phyloP scores from a whole-genome alignment of 2,329 filamentous ascomycete species.

The Cladosporium cucumerinum region DNA sequence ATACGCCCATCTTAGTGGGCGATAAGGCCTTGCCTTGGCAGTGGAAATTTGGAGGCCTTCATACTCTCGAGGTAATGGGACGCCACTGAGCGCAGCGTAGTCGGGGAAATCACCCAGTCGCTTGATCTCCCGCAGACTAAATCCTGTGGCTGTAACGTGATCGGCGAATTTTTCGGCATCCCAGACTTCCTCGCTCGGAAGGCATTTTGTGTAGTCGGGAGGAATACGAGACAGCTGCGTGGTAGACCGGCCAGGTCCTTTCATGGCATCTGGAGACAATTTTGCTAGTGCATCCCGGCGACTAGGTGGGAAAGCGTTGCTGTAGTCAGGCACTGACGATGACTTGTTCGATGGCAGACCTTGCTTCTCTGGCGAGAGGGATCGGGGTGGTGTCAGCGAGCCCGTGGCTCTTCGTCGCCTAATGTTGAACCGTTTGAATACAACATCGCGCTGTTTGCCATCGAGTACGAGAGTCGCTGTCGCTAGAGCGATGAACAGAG shows the following conservation, averaged over 20 bases:
- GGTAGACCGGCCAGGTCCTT: conserved; percentile 28
- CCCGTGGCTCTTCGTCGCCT: conserved; percentile 45
- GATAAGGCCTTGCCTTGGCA: conserved; percentile 70
- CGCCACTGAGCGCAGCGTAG: conserved; percentile 70
- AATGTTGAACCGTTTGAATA: conserved; percentile 29
- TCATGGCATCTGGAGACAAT: conserved; percentile 24
- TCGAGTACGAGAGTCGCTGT: conserved; percentile 31
- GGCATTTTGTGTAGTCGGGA: conserved; percentile 21
- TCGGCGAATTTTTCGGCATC: conserved; percentile 22
- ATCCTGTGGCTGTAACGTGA: conserved; percentile 59
- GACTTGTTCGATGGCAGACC: conserved; percentile 28
- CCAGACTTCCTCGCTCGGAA: conserved; percentile 26
- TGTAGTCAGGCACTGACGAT: conserved; percentile 34
- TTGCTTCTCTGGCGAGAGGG: conserved; percentile 50
- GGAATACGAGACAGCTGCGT: conserved; percentile 27
- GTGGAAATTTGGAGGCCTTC: conserved; percentile 64
- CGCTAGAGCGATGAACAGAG: conserved; percentile 24
- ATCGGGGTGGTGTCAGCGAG: conserved; percentile 52
- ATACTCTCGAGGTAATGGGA: conserved; percentile 66
- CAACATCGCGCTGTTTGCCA: conserved; percentile 38
- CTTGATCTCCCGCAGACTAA: conserved; percentile 66
- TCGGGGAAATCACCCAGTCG: conserved; percentile 74
- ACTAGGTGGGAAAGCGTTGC: conserved; percentile 52
- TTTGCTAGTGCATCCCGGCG: conserved; percentile 47
- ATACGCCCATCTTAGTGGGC: conserved; percentile 79